These are phyloP conservation scores for Batkoa obscura DNA, from an alignment of 371 early-diverging fungal genomes.

Conservation along the genomic window DNA sequence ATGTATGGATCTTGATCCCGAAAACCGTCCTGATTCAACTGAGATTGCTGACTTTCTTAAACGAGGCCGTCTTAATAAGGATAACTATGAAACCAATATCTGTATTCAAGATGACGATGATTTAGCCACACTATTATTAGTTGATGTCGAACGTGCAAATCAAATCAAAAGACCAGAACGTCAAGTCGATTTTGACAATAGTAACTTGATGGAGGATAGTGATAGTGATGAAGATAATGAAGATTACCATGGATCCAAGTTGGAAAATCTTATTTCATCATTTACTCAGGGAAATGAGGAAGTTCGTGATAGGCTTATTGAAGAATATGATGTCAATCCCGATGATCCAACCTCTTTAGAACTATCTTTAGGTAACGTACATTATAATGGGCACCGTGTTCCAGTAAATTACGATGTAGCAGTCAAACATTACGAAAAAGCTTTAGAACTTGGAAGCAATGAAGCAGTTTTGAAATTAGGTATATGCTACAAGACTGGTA, in stretches of 20 bases:
- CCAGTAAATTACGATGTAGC: constrained; percentile 45
- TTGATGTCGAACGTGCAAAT: not conserved
- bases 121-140: not conserved
- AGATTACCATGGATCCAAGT: not conserved
- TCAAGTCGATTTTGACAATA: not conserved
- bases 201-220: not conserved
- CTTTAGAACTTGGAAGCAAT: constrained; percentile 57
- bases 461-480: constrained; percentile 26
- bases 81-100: constrained; percentile 4
- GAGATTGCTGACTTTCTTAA: not conserved
- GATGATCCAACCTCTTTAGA: not conserved
- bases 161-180: not conserved
- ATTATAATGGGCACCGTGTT: constrained; percentile 53
- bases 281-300: not conserved
- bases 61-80: not conserved
- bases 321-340: not conserved
- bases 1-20: not conserved
- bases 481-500: not conserved
- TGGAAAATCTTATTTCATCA: not conserved
- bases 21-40: not conserved
- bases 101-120: constrained; percentile 5
- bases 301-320: not conserved
- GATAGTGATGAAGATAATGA: not conserved
- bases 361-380: constrained; percentile 49
- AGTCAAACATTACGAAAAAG: constrained; percentile 51